Evolutionary conservation across 1,284 basidiomycete species (phyloP).

Genomic region (Microbotryum lychnidis-dioicae): DNA sequence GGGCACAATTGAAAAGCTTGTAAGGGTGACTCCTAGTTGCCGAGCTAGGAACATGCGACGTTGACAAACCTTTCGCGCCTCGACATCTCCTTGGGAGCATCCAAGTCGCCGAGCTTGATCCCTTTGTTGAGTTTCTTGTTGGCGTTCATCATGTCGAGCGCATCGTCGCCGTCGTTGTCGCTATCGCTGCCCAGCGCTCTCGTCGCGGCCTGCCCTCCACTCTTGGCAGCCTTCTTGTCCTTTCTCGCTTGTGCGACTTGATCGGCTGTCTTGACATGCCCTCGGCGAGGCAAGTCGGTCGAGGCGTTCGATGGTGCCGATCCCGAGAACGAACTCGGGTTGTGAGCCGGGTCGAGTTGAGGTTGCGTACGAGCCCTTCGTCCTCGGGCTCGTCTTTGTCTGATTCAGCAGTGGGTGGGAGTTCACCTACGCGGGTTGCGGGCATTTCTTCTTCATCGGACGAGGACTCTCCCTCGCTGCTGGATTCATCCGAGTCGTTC

Average conservation of each 20-base stretch:
- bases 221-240: conserved; percentile 24
- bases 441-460: neutral
- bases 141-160: conserved; percentile 9
- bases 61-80: conserved; percentile 57
- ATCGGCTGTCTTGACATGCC: neutral
- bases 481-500: neutral
- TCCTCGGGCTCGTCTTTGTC: neutral
- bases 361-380: neutral
- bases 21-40: too few relatives aligned
- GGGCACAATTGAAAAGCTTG: neutral
- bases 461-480: neutral
- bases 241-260: conserved; percentile 9
- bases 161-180: conserved; percentile 19
- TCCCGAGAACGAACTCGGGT: too few relatives aligned
- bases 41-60: neutral
- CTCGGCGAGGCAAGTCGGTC: neutral
- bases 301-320: too few relatives aligned
- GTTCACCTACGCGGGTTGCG: neutral
- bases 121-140: conserved; percentile 11
- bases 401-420: conserved; percentile 2
- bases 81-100: conserved; percentile 49
- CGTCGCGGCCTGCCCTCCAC: conserved; percentile 21
- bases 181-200: conserved; percentile 14
- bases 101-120: conserved; percentile 13
- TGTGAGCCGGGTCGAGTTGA: too few relatives aligned